Percentiles rank a stretch among this genome's conserved stretches.
Conservation (phyloP, 1,284 basidiomycete species). For the Taiwanofungus camphoratus region DNA sequence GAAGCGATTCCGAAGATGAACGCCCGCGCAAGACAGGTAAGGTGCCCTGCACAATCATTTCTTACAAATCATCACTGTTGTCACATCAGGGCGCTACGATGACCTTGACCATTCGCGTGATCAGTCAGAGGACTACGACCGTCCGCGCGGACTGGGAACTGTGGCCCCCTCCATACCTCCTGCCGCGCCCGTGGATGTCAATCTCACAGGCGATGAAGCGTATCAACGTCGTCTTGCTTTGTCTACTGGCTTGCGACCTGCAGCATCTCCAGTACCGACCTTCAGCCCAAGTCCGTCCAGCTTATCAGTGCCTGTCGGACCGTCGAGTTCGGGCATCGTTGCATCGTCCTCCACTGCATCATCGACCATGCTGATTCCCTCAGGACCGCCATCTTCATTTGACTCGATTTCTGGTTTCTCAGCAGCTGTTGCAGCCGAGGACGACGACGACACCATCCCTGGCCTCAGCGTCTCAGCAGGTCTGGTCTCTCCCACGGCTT, state of each 20-base stretch:
- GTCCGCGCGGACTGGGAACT: slow-evolving; percentile 28
- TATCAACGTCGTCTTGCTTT: slow-evolving; percentile 51
- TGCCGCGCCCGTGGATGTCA: slow-evolving; percentile 24
- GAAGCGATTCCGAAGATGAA: slow-evolving; percentile 59
- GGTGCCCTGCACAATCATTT: slow-evolving; percentile 14
- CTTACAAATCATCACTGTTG: slow-evolving; percentile 4
- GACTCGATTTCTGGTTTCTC: slow-evolving; percentile 17
- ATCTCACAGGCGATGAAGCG: slow-evolving; percentile 53
- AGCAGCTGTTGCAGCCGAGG: slow-evolving; percentile 9
- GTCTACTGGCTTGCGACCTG: slow-evolving; percentile 29
- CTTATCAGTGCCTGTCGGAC: slow-evolving; percentile 15
- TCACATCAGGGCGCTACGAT: slow-evolving; percentile 47
- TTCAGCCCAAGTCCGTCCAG: slow-evolving; percentile 5
- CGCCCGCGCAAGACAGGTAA: slow-evolving; percentile 67
- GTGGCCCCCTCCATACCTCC: slow-evolving; percentile 23
- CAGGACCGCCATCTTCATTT: slow-evolving; percentile 10
- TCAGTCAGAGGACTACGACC: slow-evolving; percentile 42
- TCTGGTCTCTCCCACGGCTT: slow-evolving; percentile 13
- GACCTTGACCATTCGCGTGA: slow-evolving; percentile 52
- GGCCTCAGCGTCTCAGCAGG: slow-evolving; percentile 17
- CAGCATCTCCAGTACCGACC: slow-evolving; percentile 9
- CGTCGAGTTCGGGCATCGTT: background rate
- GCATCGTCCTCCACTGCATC: slow-evolving; percentile 1
- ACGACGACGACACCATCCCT: slow-evolving; percentile 28
- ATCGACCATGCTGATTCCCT: background rate